phyloP scores from a whole-genome alignment of 2,329 filamentous ascomycete species.

The Phaeosphaeriaceae sp. region DNA sequence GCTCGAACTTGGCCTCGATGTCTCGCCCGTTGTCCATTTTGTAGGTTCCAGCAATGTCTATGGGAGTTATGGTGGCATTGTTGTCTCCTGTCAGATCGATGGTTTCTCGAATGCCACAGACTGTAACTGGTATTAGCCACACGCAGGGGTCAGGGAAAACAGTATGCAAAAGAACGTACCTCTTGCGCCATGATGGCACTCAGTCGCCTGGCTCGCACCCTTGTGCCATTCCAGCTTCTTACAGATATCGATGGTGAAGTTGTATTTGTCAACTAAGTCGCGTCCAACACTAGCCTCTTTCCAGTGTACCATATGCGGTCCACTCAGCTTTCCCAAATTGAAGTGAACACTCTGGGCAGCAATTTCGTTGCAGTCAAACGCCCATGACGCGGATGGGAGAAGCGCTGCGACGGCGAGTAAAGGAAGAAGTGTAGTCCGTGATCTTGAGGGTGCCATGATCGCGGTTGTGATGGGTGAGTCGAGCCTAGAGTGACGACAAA shows the following conservation, averaged over 20 bases:
- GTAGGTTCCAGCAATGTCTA: slow-evolving; percentile 78
- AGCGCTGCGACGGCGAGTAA: slow-evolving; percentile 33
- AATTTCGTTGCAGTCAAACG: slow-evolving; percentile 68
- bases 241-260: slow-evolving; percentile 83
- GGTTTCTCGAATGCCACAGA: slow-evolving; percentile 74
- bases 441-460: slow-evolving; percentile 39
- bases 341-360: slow-evolving; percentile 65
- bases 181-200: slow-evolving; percentile 73
- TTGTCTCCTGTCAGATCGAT: slow-evolving; percentile 58
- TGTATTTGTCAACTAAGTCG: slow-evolving; percentile 70
- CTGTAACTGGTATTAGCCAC: slow-evolving; percentile 40
- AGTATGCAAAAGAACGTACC: slow-evolving; percentile 52
- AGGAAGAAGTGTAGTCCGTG: slow-evolving; percentile 29
- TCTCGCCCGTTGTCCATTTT: slow-evolving; percentile 59
- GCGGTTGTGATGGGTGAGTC: slow-evolving; percentile 16
- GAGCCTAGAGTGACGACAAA: slow-evolving; percentile 2
- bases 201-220: slow-evolving; percentile 55
- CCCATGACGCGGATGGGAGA: slow-evolving; percentile 32
- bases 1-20: slow-evolving; percentile 69
- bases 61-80: slow-evolving; percentile 62
- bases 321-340: slow-evolving; percentile 68
- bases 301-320: slow-evolving; percentile 71
- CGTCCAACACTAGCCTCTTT: slow-evolving; percentile 51
- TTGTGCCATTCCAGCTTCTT: slow-evolving; percentile 67
- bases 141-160: neutral